A percentile compares a stretch with the other conserved stretches of the same genome.
Evolutionary conservation across 1,284 basidiomycete species (phyloP).

Genomic region (Pseudozyma flocculosa): DNA sequence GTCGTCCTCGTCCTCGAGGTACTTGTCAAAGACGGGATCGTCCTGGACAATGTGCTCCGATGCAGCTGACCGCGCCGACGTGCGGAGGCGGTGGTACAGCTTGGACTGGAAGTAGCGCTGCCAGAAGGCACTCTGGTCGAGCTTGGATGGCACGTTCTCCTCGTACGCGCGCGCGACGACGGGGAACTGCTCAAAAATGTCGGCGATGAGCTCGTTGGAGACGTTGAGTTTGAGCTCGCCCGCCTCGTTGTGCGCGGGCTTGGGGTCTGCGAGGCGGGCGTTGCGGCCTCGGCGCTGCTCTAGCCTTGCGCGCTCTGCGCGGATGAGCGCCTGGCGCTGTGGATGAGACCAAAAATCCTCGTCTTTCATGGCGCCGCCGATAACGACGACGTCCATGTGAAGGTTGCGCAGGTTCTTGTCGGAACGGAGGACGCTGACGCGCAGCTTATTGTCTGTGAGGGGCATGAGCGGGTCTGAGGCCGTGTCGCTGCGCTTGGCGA

Average conservation of each 20-base stretch:
- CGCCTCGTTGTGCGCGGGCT: constrained; percentile 45
- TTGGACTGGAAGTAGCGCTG: constrained; percentile 92
- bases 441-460: constrained; percentile 8
- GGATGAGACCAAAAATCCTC: constrained; percentile 57
- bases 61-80: constrained; percentile 82
- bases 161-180: constrained; percentile 87
- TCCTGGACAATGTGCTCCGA: constrained; percentile 81
- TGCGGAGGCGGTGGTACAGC: constrained; percentile 89
- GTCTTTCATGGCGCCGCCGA: constrained; percentile 39
- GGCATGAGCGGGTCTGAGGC: neutral
- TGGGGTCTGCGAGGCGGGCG: constrained; percentile 53
- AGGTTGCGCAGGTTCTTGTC: constrained; percentile 44
- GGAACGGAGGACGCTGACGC: constrained; percentile 46
- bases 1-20: constrained; percentile 91
- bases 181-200: constrained; percentile 97
- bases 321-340: constrained; percentile 43
- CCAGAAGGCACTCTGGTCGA: constrained; percentile 91
- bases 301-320: constrained; percentile 43
- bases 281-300: constrained; percentile 50
- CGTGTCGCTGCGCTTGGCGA: no score
- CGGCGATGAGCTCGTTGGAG: constrained; percentile 86
- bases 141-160: constrained; percentile 86
- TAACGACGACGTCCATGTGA: constrained; percentile 50
- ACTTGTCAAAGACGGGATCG: constrained; percentile 92
- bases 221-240: constrained; percentile 77